Evolutionary conservation across 2,329 filamentous ascomycete species (phyloP), one percentile per base, ranked within the genome.

Genomic region (Capronia americana): DNA sequence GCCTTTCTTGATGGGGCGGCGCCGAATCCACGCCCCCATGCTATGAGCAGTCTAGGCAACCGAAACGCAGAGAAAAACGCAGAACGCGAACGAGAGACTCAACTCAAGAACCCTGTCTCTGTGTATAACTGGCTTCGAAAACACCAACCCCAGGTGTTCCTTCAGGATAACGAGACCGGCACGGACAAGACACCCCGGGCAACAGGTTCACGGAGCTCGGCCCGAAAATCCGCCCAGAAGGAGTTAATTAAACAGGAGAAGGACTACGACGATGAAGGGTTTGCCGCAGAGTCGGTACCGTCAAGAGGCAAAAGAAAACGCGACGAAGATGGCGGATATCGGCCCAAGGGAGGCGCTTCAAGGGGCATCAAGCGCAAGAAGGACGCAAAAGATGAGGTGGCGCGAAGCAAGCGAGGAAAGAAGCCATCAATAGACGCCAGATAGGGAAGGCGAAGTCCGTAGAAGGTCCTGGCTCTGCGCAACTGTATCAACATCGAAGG

Each of bases 101-200:
- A 85, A 30, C 78, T 92, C 26, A 86, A 86, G 59, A 98, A 98
- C 76, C 93, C 93, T 0, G 91, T 92, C 50, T 96, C 92, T 66
- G 93, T 97, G 2, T 96, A 96, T 81, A 97, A 96, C 78, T 99
- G 95, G 95, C 86, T 99, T 12, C 87, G 92, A 69, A 89, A 92
- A 75, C 86, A 97, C 78, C 89, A 92, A 66, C 91, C 93, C 2
- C 89, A 94, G 77, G 89, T 93, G 57, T 93, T 96, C 80, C 81
- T 96, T 23, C 90, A 96, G 76, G 91, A 93, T 73, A 87, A 88
- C 63, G 88, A 90, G 73, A 73, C 75, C 34, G 73, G 76, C 6
- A 77, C 78, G 4, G 80, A 82, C 65, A 82, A 82, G 72, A 76
- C 78, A 34, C 67, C 73, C 23, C 76, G 79, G 44, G 76, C 79